A percentile compares a stretch with the other conserved stretches of the same genome.
Evolutionary conservation across 805 yeast species (phyloP).

Genomic region (Saturnispora ahearnii): DNA sequence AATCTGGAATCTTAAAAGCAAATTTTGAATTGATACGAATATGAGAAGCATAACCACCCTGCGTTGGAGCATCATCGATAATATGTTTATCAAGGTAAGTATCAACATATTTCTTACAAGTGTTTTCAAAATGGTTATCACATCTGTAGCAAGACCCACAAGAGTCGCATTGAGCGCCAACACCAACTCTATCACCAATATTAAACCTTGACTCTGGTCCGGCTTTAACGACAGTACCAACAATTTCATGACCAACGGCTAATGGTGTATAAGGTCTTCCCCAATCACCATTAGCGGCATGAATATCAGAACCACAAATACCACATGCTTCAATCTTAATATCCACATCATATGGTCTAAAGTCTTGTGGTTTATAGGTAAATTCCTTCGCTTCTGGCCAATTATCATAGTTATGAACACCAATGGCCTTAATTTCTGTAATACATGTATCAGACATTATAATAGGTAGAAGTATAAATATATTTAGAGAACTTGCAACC

Average conservation of each 20-base stretch:
- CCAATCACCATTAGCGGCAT: slow-evolving; percentile 32
- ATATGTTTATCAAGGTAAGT: slow-evolving; percentile 32
- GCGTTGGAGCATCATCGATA: slow-evolving; percentile 34
- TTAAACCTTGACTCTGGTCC: slow-evolving; percentile 32
- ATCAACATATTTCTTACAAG: slow-evolving; percentile 46
- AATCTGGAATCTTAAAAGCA: slow-evolving; percentile 42
- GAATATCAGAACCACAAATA: slow-evolving; percentile 44
- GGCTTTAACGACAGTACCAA: slow-evolving; percentile 35
- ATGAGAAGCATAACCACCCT: slow-evolving; percentile 46
- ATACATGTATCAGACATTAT: not conserved
- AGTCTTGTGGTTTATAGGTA: slow-evolving; percentile 13
- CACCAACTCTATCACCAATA: slow-evolving; percentile 43
- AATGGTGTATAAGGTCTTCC: slow-evolving; percentile 14
- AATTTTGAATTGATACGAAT: slow-evolving; percentile 35
- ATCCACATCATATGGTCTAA: slow-evolving; percentile 28
- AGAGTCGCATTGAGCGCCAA: slow-evolving; percentile 38
- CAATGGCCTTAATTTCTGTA: slow-evolving; percentile 14
- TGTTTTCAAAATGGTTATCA: slow-evolving; percentile 29
- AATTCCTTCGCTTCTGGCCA: slow-evolving; percentile 16
- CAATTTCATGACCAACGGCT: slow-evolving; percentile 41
- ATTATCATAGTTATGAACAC: slow-evolving; percentile 15
- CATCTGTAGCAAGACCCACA: slow-evolving; percentile 36
- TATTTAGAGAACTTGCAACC: not conserved
- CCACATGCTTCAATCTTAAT: slow-evolving; percentile 40
- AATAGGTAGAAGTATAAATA: not conserved